Conservation (phyloP, 1,139 yeast species). For the Kodamaea ohmeri region DNA sequence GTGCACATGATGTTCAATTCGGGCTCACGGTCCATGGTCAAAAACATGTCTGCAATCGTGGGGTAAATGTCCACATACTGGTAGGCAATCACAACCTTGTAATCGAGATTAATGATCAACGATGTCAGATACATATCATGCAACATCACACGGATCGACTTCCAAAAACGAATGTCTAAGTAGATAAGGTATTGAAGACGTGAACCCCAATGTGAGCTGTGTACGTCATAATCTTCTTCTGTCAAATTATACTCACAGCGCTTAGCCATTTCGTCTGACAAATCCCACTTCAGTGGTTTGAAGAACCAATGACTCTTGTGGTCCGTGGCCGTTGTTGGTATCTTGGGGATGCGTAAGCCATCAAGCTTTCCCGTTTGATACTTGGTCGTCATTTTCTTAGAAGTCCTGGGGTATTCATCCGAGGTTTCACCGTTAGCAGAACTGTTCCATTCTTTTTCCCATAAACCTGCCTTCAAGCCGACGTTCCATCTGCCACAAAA, state of each 20-base stretch:
- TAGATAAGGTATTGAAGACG: constrained; percentile 73
- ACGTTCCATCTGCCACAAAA: constrained; percentile 52
- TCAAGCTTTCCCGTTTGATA: constrained; percentile 37
- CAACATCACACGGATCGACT: constrained; percentile 54
- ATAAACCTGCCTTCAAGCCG: constrained; percentile 33
- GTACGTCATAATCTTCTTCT: constrained; percentile 27
- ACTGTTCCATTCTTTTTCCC: not conserved
- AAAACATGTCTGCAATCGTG: constrained; percentile 68
- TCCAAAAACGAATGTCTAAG: constrained; percentile 74
- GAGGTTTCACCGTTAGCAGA: not conserved
- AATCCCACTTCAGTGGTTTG: constrained; percentile 38
- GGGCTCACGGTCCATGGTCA: constrained; percentile 74
- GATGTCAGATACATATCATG: constrained; percentile 71
- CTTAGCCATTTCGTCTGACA: constrained; percentile 40
- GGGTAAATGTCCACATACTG: constrained; percentile 87
- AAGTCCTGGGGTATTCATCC: not conserved
- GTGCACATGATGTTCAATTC: constrained; percentile 74
- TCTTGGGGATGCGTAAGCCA: constrained; percentile 35
- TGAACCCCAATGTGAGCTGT: constrained; percentile 51
- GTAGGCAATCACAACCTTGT: constrained; percentile 60
- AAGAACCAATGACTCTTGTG: constrained; percentile 36
- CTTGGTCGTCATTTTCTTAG: constrained; percentile 10
- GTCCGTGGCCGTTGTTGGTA: constrained; percentile 17
- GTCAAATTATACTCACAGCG: constrained; percentile 45
- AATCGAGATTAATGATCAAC: constrained; percentile 62